Conservation (phyloP, 805 yeast species). For the Metschnikowia gruessii region DNA sequence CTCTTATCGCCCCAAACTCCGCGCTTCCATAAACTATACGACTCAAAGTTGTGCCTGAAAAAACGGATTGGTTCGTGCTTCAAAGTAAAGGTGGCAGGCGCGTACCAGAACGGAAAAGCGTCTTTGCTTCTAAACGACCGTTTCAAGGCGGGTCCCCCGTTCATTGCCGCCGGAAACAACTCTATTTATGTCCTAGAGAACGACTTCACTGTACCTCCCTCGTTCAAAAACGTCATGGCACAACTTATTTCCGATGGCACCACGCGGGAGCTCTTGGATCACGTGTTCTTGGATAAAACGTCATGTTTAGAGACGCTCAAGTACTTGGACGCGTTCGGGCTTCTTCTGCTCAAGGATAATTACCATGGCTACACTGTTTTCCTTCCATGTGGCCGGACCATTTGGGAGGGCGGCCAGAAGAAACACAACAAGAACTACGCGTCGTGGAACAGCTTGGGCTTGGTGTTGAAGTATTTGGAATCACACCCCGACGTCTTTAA, state of each 20-base stretch:
- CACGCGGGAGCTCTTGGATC: conserved; percentile 25
- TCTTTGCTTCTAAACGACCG: conserved; percentile 54
- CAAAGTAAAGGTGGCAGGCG: conserved; percentile 34
- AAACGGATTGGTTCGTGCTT: conserved; percentile 60
- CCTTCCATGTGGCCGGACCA: conserved; percentile 63
- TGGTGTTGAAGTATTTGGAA: conserved; percentile 58
- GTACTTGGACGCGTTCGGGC: conserved; percentile 50
- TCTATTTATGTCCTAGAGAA: conserved; percentile 64
- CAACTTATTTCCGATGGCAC: conserved; percentile 35
- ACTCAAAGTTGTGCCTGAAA: conserved; percentile 55
- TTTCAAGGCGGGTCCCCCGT: conserved; percentile 44
- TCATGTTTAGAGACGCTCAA: conserved; percentile 62
- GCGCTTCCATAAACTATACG: conserved; percentile 35
- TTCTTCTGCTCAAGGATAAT: conserved; percentile 53
- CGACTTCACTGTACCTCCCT: conserved; percentile 59
- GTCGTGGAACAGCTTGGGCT: conserved; percentile 64
- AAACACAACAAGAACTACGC: conserved; percentile 14
- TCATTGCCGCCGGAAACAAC: conserved; percentile 54
- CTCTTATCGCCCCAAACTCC: conserved; percentile 8
- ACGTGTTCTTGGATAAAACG: conserved; percentile 33
- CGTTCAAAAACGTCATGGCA: conserved; percentile 62
- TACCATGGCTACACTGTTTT: conserved; percentile 67
- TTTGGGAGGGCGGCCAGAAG: conserved; percentile 12
- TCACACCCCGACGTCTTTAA: conserved; percentile 49
- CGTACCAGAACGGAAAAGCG: conserved; percentile 9